Conservation (phyloP, 2,329 filamentous ascomycete genomes). For the Aspergillus sp. region DNA sequence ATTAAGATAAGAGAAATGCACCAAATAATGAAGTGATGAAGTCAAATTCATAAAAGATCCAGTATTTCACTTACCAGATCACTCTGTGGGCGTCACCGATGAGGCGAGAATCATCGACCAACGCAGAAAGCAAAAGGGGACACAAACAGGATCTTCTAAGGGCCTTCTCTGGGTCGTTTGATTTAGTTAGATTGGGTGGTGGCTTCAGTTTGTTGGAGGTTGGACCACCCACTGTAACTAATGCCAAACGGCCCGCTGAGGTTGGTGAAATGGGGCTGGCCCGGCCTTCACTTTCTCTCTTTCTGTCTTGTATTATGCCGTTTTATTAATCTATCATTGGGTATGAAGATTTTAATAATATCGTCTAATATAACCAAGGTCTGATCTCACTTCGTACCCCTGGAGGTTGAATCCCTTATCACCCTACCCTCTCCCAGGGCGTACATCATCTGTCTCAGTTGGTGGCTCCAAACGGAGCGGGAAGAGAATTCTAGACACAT, state of each 20-base stretch:
- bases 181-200: conserved; percentile 7
- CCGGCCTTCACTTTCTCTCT: not conserved
- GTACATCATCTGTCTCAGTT: conserved; percentile 16
- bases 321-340: not conserved
- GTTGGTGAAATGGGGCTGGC: conserved; percentile 6
- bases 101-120: not conserved
- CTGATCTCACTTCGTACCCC: too few relatives aligned
- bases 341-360: too few relatives aligned
- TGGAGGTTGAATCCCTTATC: not conserved
- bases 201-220: conserved; percentile 10
- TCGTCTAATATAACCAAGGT: too few relatives aligned
- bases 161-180: not conserved
- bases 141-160: not conserved
- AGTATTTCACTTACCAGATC: too few relatives aligned
- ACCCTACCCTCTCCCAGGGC: not conserved
- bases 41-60: too few relatives aligned
- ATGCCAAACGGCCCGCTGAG: conserved; percentile 8
- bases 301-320: not conserved
- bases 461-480: conserved; percentile 4
- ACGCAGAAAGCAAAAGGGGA: not conserved
- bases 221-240: conserved; percentile 13
- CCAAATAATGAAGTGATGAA: too few relatives aligned
- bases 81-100: not conserved
- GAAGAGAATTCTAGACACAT: conserved; percentile 16
- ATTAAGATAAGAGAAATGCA: too few relatives aligned